Base-by-base conservation (phyloP, 106 monocot species). In the Apostasia ramifera region DNA sequence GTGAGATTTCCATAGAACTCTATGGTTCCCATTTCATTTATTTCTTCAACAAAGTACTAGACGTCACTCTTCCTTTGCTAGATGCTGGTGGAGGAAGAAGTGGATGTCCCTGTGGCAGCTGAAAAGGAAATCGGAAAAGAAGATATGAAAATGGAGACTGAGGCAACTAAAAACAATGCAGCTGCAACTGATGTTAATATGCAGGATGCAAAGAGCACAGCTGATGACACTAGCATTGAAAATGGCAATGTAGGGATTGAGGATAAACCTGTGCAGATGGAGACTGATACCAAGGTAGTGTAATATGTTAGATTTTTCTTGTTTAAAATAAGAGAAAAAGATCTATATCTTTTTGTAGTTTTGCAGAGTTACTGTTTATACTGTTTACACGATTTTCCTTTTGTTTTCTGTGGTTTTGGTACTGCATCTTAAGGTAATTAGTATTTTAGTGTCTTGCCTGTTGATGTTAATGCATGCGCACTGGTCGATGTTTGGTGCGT, bases 1-100 rank as follows among this genome's bases (percentile, higher is more conserved):
- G 2, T 8, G 40, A 70, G 50, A 11, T 12, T 11, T 6, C 2
- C 12, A 4, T 50, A 13, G 10, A 56, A 4, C 53, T 48, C 46
- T 51, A n/a, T n/a, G 26, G 11, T 55, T 61, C 6, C 44, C 8
- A 40, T 8, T 39, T 43, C 58, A 7, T 40, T 70, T 66, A 8
- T 40, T 66, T 43, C 11, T 26, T 2, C 42, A 1, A 5, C 40
- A 60, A 62, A 40, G n/a, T 11, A 53, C 12, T 37, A 48, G 9
- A 38, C 13, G 46, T 51, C 15, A 54, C 12, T 74, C 52, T 77
- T 6, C 52, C 39, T 42, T 45, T 37, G 69, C 6, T 71, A 98
- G 97, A 77, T 98, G 77, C 49, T 92, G 67, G 97, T 90, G 74
- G 97, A 97, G 75, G 97, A 92, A 54, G 92, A 87, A 67, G 72